Conservation (phyloP, 2,329 filamentous ascomycete genomes). For the Pyrenophora seminiperda region DNA sequence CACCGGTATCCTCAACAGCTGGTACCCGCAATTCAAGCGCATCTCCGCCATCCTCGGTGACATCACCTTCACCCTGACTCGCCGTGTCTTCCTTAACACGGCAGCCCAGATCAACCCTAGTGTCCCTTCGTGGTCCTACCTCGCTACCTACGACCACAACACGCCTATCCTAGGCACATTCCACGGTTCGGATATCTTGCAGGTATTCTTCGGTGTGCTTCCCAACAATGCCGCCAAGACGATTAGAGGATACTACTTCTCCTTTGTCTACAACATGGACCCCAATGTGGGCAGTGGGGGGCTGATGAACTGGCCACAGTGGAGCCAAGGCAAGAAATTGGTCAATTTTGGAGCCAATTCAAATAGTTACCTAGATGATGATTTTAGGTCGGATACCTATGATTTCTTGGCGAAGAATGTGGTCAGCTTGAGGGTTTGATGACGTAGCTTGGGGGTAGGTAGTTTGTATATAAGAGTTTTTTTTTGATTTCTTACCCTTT, state of each 20-base stretch:
- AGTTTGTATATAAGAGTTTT: too few relatives aligned
- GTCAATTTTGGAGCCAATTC: constrained; percentile 54
- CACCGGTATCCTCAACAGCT: constrained; percentile 69
- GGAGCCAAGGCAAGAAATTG: constrained; percentile 57
- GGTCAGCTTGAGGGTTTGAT: constrained; percentile 19
- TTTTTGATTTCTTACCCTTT: too few relatives aligned
- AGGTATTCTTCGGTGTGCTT: constrained; percentile 69
- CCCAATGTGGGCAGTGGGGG: constrained; percentile 63
- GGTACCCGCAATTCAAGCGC: constrained; percentile 78
- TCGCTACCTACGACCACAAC: constrained; percentile 72
- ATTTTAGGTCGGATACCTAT: constrained; percentile 55
- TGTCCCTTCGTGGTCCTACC: constrained; percentile 75
- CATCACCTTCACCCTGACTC: constrained; percentile 72
- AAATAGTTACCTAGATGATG: constrained; percentile 52
- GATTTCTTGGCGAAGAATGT: constrained; percentile 48
- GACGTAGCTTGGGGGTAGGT: too few relatives aligned
- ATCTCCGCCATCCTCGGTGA: constrained; percentile 77
- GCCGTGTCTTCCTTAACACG: constrained; percentile 65
- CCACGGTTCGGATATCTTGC: constrained; percentile 71
- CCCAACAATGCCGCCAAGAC: constrained; percentile 66
- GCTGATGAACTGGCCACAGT: constrained; percentile 60
- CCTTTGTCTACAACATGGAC: constrained; percentile 72
- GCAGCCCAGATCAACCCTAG: constrained; percentile 56
- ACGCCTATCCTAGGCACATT: constrained; percentile 76
- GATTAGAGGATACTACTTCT: constrained; percentile 72